phyloP scores from a whole-genome alignment of 192 early-diverging fungal genomes.

The Backusella macrospora region DNA sequence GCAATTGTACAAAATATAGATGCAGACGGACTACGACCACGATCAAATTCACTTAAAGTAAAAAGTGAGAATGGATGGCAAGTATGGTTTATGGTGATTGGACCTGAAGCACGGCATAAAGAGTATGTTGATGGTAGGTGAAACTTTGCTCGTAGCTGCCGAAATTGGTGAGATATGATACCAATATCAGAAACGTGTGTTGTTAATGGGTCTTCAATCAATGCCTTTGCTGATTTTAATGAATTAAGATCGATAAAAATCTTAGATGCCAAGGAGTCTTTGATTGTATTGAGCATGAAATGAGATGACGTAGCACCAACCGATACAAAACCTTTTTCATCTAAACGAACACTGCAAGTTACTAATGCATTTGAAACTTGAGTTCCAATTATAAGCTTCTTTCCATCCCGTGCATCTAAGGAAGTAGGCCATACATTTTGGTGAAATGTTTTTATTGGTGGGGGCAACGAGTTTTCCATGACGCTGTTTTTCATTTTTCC shows the following conservation, averaged over 20 bases:
- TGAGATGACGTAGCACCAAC: constrained; percentile 14
- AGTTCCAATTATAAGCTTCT: constrained; percentile 25
- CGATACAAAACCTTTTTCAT: constrained; percentile 4
- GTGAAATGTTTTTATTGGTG: constrained; percentile 11
- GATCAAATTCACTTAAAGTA: constrained; percentile 25
- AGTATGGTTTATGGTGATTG: constrained; percentile 22
- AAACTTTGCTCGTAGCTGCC: constrained; percentile 35
- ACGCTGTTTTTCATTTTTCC: constrained; percentile 18
- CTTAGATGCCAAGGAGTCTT: constrained; percentile 17
- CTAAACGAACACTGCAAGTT: constrained; percentile 35
- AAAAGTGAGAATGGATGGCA: constrained; percentile 32
- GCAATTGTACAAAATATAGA: constrained; percentile 15
- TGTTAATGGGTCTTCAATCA: constrained; percentile 6
- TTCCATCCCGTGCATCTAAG: constrained; percentile 16
- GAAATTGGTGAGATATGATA: constrained; percentile 20
- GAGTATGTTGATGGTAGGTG: constrained; percentile 9
- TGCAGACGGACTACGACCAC: constrained; percentile 10
- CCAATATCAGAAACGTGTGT: neutral
- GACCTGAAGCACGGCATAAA: constrained; percentile 34
- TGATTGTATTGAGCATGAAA: constrained; percentile 14
- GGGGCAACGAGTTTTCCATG: constrained; percentile 25
- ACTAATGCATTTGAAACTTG: constrained; percentile 34
- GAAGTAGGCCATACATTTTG: constrained; percentile 34
- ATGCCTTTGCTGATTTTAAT: constrained; percentile 11
- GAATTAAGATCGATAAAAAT: constrained; percentile 33